Conservation (phyloP, 2,329 filamentous ascomycete genomes). For the Monosporascus sp. region DNA sequence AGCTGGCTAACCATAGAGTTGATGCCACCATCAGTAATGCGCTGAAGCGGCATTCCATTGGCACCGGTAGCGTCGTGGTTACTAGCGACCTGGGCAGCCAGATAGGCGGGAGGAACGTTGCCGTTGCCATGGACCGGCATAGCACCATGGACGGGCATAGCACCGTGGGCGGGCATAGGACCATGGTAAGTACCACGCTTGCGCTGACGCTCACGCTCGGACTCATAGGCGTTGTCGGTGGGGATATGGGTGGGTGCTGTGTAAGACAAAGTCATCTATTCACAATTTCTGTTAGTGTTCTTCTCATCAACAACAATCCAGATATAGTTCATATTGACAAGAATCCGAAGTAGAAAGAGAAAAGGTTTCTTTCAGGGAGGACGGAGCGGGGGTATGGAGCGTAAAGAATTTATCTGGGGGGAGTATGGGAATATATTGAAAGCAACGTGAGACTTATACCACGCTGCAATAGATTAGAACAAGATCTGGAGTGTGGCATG, state of each 20-base stretch:
- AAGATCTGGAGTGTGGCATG: too few species aligned
- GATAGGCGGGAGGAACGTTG: slow-evolving; percentile 15
- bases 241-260: not conserved
- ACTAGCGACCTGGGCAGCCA: slow-evolving; percentile 16
- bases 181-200: slow-evolving; percentile 17
- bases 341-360: not conserved
- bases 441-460: too few species aligned
- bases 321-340: not conserved
- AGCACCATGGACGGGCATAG: slow-evolving; percentile 11
- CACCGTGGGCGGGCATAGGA: slow-evolving; percentile 6
- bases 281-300: not conserved
- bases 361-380: not conserved
- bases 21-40: slow-evolving; percentile 19
- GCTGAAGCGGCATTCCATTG: slow-evolving; percentile 13
- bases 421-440: too few species aligned
- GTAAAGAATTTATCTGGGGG: too few species aligned
- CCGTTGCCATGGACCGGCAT: slow-evolving; percentile 14
- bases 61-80: slow-evolving; percentile 16
- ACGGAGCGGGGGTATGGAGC: too few species aligned
- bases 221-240: slow-evolving; percentile 7
- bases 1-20: slow-evolving; percentile 25
- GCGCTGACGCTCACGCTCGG: slow-evolving; percentile 18
- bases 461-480: too few species aligned
- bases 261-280: slow-evolving; percentile 1
- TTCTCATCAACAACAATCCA: not conserved